Conservation (phyloP, 2,329 filamentous ascomycete genomes). For the Pseudomassariella vexata region DNA sequence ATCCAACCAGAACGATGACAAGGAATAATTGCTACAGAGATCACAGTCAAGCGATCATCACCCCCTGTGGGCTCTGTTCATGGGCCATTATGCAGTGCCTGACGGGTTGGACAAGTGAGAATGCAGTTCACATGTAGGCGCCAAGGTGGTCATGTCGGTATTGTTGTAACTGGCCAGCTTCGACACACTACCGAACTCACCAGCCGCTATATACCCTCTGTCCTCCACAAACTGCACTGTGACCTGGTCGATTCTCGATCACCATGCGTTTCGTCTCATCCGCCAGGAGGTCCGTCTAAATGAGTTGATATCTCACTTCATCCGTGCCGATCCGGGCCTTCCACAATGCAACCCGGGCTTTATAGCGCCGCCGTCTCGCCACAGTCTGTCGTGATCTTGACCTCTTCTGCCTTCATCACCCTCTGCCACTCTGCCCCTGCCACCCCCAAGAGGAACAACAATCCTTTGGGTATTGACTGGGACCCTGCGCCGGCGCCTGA, state of each 20-base stretch:
- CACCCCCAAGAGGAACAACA: constrained; percentile 20
- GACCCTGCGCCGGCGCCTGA: constrained; percentile 53
- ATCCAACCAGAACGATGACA: constrained; percentile 24
- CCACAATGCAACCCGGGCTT: constrained; percentile 25
- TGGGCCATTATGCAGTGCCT: constrained; percentile 31
- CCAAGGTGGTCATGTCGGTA: constrained; percentile 27
- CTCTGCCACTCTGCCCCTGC: constrained; percentile 18
- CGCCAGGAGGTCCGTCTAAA: constrained; percentile 34
- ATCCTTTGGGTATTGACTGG: constrained; percentile 43
- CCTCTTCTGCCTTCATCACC: constrained; percentile 18
- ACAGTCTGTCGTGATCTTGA: constrained; percentile 17
- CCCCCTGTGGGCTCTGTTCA: constrained; percentile 32
- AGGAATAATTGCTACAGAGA: too few species aligned
- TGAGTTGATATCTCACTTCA: constrained; percentile 17
- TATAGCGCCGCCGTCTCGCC: constrained; percentile 24
- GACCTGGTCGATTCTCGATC: constrained; percentile 41
- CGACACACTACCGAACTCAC: constrained; percentile 40
- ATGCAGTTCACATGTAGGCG: constrained; percentile 33
- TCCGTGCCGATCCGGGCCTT: constrained; percentile 21
- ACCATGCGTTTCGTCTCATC: constrained; percentile 45
- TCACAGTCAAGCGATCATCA: too few species aligned
- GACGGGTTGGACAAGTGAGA: constrained; percentile 33
- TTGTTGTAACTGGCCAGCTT: constrained; percentile 22
- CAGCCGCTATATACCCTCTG: constrained; percentile 54
- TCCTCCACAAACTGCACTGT: constrained; percentile 34